Conservation (phyloP, 805 yeast genomes). For the Spathaspora arborariae region DNA sequence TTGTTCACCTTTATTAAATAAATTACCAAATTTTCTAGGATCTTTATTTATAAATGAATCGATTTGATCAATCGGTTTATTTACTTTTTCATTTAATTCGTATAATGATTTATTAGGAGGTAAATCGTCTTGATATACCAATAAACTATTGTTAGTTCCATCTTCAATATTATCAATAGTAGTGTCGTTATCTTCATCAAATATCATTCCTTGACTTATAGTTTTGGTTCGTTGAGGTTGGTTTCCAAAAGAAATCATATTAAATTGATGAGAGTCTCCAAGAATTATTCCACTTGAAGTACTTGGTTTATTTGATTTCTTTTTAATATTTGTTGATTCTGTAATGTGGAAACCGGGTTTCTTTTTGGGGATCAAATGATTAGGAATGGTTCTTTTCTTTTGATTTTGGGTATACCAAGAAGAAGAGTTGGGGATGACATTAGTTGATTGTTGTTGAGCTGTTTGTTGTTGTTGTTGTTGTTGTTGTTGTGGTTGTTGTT, state of each 20-base stretch:
- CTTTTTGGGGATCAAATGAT: slow-evolving; percentile 38
- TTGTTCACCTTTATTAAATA: slow-evolving; percentile 34
- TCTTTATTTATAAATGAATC: slow-evolving; percentile 43
- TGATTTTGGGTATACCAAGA: slow-evolving; percentile 16
- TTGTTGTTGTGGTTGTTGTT: background rate
- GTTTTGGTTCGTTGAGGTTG: slow-evolving; percentile 18
- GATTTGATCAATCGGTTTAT: slow-evolving; percentile 31
- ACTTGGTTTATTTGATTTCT: background rate
- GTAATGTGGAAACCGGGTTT: slow-evolving; percentile 37
- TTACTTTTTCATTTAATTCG: slow-evolving; percentile 45
- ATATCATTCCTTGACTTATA: background rate
- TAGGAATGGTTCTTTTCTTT: slow-evolving; percentile 35
- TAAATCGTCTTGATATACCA: slow-evolving; percentile 30
- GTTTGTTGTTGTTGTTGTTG: background rate
- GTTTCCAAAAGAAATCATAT: slow-evolving; percentile 33
- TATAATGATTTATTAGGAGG: slow-evolving; percentile 51
- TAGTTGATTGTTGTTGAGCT: slow-evolving; percentile 20
- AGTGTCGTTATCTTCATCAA: slow-evolving; percentile 4
- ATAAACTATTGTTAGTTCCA: background rate
- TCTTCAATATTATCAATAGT: slow-evolving; percentile 24
- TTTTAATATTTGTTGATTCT: slow-evolving; percentile 5
- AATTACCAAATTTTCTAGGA: slow-evolving; percentile 44
- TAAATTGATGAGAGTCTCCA: slow-evolving; percentile 21
- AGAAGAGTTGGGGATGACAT: background rate
- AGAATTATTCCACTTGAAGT: background rate